Evolutionary conservation across 2,329 filamentous ascomycete genomes (phyloP).

Genomic region (Fusarium sp.): DNA sequence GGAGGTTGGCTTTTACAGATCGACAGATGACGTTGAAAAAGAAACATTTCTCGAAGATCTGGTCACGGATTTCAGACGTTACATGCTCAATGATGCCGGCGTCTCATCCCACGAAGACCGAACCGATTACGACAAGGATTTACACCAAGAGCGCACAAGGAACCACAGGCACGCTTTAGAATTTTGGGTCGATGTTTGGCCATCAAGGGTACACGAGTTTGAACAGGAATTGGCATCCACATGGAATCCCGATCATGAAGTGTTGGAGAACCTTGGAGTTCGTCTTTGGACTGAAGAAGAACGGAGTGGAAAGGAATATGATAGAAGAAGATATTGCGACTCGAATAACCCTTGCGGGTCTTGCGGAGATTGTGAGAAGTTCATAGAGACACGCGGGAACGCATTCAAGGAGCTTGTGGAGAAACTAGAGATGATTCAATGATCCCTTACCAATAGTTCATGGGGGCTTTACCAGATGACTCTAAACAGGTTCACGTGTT

Average conservation of each 20-base stretch:
- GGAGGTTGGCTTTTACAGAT: neutral
- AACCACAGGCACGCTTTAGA: neutral
- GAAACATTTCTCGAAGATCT: neutral
- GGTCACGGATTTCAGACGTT: neutral
- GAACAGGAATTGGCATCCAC: neutral
- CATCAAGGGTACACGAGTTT: neutral
- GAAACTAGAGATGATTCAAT: neutral
- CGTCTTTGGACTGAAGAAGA: neutral
- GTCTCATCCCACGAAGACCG: accelerated
- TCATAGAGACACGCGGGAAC: too few species aligned
- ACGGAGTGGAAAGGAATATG: neutral
- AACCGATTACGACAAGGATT: accelerated
- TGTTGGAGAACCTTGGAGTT: neutral
- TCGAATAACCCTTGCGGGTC: too few species aligned
- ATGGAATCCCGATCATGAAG: neutral
- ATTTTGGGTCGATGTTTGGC: neutral
- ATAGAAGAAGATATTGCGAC: neutral
- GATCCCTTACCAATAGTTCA: too few species aligned
- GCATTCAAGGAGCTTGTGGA: neutral
- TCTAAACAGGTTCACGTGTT: too few species aligned
- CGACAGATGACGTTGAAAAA: neutral
- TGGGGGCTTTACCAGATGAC: too few species aligned
- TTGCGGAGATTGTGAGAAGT: too few species aligned
- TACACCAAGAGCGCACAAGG: neutral
- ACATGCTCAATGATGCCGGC: accelerated